Base-by-base conservation (phyloP, 495 filamentous ascomycete species). In the Tuber aestivum region DNA sequence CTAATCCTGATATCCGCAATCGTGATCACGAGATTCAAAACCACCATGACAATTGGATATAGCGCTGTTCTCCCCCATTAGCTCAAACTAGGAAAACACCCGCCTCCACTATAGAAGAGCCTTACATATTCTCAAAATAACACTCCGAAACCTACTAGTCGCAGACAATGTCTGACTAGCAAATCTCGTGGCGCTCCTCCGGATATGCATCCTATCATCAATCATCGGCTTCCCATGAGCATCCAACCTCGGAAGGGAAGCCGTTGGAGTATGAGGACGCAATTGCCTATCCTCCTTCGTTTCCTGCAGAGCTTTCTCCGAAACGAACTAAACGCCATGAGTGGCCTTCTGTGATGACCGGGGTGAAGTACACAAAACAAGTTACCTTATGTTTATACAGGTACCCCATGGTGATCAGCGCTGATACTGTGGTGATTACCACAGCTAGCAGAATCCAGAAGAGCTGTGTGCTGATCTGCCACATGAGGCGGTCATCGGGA, bases 401-500 rank as follows among this genome's bases (percentile, higher is more conserved):
- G 42, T 80, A 79, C 1, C 23, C 68, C 23, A 72, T 72, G 1
- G 79, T 80, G 5, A 68, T 50, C 14, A 76, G n/a, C 27, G 79
- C 79, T 32, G 74, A 77, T 0, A 72, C 35, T n/a, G 23, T 40
- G 27, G 79, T 80, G 16, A 77, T 48, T 9, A 41, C 70, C 18
- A 80, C 78, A 2, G 79, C 78, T 23, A 80, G 38, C 0, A 80
- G 35, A 41, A 80, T 80, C 79, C 79, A 80, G 21, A 80, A 70
- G n/a, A 80, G 20, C 69, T 80, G 78, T 23, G 79, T 80, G 8
- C 74, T 72, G 7, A 80, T 80, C 69, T 80, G 79, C 79, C 79
- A 79, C 7, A 41, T 16, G 21, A 80, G 37, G n/a, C 77, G 77
- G 32, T 80, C 74, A 20, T n/a, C 45, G 16, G 41, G n/a, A 42